Percentiles rank a stretch among this genome's conserved stretches.
Conservation (phyloP, 805 yeast genomes). For the Metschnikowia cubensis region DNA sequence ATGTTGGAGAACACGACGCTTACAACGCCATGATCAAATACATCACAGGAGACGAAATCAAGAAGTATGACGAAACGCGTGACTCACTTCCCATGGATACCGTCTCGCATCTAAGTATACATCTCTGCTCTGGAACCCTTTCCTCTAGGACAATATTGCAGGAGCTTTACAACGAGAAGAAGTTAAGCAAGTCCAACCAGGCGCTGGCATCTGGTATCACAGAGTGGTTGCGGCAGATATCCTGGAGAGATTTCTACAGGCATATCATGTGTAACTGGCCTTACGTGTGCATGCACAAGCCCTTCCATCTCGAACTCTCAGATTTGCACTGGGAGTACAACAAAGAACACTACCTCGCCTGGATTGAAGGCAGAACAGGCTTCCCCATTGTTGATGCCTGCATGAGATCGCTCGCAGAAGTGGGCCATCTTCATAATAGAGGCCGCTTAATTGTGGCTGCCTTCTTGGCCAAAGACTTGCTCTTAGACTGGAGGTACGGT, state of each 20-base stretch:
- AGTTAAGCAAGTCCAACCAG: conserved; percentile 20
- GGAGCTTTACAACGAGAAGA: conserved; percentile 23
- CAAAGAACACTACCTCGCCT: conserved; percentile 37
- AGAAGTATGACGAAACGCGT: conserved; percentile 30
- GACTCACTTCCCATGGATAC: conserved; percentile 27
- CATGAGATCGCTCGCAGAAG: conserved; percentile 48
- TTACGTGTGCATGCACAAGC: conserved; percentile 45
- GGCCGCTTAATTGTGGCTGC: conserved; percentile 53
- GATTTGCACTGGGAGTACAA: conserved; percentile 44
- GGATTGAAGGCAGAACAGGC: conserved; percentile 56
- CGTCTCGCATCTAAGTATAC: conserved; percentile 43
- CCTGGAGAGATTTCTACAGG: conserved; percentile 57
- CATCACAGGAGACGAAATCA: conserved; percentile 22
- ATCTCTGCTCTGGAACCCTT: conserved; percentile 45
- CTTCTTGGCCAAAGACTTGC: conserved; percentile 46
- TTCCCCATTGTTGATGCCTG: conserved; percentile 56
- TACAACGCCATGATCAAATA: conserved; percentile 17
- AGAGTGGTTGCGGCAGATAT: conserved; percentile 50
- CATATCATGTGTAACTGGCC: conserved; percentile 51
- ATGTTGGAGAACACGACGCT: conserved; percentile 35
- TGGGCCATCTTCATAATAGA: conserved; percentile 53
- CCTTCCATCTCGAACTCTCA: conserved; percentile 42
- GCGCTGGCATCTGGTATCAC: conserved; percentile 33
- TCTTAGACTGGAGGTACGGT: conserved; percentile 55
- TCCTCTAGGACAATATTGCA: conserved; percentile 39